Percentiles rank a stretch among this genome's conserved stretches.
Conservation (phyloP, 768 basidiomycete genomes). For the Boletus tomentosulus region DNA sequence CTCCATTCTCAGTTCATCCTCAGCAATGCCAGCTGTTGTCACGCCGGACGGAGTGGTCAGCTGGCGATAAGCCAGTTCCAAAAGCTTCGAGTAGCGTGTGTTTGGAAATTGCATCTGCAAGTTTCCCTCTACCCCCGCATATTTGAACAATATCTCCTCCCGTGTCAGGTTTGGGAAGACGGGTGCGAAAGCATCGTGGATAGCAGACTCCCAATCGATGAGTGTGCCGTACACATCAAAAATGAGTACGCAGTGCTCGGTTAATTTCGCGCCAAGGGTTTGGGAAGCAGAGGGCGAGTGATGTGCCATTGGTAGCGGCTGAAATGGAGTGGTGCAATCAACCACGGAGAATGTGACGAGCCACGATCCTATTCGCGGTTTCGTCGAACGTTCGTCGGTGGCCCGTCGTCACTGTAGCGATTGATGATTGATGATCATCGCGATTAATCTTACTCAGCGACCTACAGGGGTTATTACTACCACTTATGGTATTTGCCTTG, state of each 20-base stretch:
- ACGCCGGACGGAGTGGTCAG: conserved; percentile 32
- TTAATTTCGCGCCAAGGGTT: conserved; percentile 9
- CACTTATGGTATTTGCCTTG: too few relatives aligned
- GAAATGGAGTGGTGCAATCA: not conserved
- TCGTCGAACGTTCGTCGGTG: too few relatives aligned
- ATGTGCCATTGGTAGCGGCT: conserved; percentile 17
- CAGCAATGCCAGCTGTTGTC: conserved; percentile 32
- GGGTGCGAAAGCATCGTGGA: conserved; percentile 46
- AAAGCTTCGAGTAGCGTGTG: conserved; percentile 57
- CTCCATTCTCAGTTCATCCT: conserved; percentile 14
- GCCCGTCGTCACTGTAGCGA: too few relatives aligned
- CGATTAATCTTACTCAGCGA: too few relatives aligned
- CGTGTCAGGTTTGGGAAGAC: conserved; percentile 17
- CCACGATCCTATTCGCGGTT: too few relatives aligned
- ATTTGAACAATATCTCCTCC: conserved; percentile 47
- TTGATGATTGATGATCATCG: too few relatives aligned
- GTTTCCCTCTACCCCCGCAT: conserved; percentile 48
- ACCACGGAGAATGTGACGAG: too few relatives aligned
- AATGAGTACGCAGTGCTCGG: conserved; percentile 41
- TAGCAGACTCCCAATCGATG: conserved; percentile 71
- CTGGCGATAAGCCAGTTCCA: conserved; percentile 41
- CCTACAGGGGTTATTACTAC: too few relatives aligned
- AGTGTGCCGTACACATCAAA: conserved; percentile 81
- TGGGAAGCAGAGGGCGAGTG: conserved; percentile 4
- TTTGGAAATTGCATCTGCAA: conserved; percentile 55